A percentile compares a stretch with the other conserved stretches of the same genome.
phyloP scores from a whole-genome alignment of 1,284 basidiomycete genomes.

The Apiotrichum montevideense region DNA sequence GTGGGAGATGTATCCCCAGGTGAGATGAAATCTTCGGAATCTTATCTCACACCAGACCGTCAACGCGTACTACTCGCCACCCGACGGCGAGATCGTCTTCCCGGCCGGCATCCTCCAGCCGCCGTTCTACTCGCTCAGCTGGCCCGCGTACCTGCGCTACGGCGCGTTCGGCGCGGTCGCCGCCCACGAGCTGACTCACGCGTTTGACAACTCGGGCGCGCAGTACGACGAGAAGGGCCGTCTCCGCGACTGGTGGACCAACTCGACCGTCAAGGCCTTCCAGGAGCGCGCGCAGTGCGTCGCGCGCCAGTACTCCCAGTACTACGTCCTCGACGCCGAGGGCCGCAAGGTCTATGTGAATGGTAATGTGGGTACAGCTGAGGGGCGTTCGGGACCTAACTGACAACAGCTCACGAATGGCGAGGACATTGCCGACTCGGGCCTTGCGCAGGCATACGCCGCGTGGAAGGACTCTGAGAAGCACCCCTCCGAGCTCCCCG shows the following conservation, averaged over 20 bases:
- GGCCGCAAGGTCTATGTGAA: conserved; percentile 79
- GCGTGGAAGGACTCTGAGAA: conserved; percentile 64
- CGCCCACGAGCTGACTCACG: conserved; percentile 83
- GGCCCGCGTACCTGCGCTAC: conserved; percentile 80
- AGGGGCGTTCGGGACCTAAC: neutral
- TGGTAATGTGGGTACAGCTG: conserved; percentile 54
- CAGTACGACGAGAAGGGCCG: conserved; percentile 53
- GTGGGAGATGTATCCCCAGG: conserved; percentile 60
- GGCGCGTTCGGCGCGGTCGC: conserved; percentile 87
- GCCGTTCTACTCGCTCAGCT: conserved; percentile 81
- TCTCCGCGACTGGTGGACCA: conserved; percentile 71
- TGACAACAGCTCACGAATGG: conserved; percentile 58
- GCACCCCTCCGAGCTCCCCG: conserved; percentile 56
- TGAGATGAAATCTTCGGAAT: neutral
- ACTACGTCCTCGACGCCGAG: conserved; percentile 75
- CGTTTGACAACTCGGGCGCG: conserved; percentile 81
- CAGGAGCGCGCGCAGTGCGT: conserved; percentile 79
- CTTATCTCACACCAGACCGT: conserved; percentile 22
- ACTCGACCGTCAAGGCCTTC: conserved; percentile 72
- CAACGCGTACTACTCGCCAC: conserved; percentile 45
- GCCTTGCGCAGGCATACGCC: conserved; percentile 75
- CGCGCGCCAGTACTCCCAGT: conserved; percentile 77
- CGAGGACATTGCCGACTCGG: conserved; percentile 84
- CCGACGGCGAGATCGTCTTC: conserved; percentile 72
- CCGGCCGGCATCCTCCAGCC: conserved; percentile 91